Percentiles rank a stretch among this genome's conserved stretches.
These are phyloP conservation scores for Xylaria grammica DNA, from an alignment of 495 filamentous ascomycete genomes.

Conservation along the genomic window DNA sequence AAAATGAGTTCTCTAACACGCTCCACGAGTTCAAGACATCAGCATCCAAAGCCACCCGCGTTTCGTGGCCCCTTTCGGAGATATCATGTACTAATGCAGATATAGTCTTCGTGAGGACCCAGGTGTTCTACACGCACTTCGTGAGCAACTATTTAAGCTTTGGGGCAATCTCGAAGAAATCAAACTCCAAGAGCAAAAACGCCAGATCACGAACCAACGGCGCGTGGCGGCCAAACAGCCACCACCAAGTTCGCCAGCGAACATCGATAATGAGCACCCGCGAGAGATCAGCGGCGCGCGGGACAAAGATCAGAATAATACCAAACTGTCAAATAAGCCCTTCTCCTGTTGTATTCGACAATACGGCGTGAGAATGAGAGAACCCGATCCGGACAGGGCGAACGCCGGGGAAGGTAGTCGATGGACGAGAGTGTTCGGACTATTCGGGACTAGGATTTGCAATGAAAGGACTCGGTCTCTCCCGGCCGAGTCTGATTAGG, in stretches of 20 bases:
- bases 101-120: conserved; percentile 58
- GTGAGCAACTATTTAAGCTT: conserved; percentile 75
- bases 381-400: conserved; percentile 35
- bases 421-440: conserved; percentile 58
- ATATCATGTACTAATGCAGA: conserved; percentile 18
- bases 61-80: background rate
- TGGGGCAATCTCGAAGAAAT: conserved; percentile 87
- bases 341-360: conserved; percentile 68
- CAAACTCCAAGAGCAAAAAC: conserved; percentile 46
- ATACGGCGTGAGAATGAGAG: conserved; percentile 56
- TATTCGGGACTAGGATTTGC: conserved; percentile 61
- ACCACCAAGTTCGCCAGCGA: conserved; percentile 27
- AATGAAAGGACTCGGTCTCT: background rate
- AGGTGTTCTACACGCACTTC: conserved; percentile 53
- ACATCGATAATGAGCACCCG: background rate
- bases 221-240: conserved; percentile 33
- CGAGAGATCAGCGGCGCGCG: background rate
- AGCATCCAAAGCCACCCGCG: background rate
- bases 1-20: background rate
- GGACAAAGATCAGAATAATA: conserved; percentile 12
- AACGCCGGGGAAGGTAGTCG: conserved; percentile 39
- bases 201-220: conserved; percentile 15
- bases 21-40: background rate
- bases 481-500: too few species aligned
- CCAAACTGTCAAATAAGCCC: conserved; percentile 48